phyloP scores from a whole-genome alignment of 2,329 filamentous ascomycete species.

The Botrytis porri region DNA sequence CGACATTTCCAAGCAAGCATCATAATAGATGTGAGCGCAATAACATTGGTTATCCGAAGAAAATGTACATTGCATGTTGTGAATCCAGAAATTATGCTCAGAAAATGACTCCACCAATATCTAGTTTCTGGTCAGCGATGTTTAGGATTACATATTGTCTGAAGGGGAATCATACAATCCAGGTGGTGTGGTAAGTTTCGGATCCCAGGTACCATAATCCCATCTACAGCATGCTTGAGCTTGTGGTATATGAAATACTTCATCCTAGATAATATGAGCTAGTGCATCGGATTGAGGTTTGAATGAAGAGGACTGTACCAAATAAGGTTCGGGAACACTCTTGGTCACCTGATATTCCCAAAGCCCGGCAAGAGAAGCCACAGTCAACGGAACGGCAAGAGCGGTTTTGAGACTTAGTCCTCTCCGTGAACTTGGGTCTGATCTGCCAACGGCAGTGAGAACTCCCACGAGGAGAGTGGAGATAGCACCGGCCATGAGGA shows the following conservation, averaged over 20 bases:
- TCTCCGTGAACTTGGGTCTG: background rate
- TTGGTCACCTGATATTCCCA: slow-evolving; percentile 35
- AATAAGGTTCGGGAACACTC: slow-evolving; percentile 33
- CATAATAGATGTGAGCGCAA: slow-evolving; percentile 44
- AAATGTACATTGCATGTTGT: slow-evolving; percentile 42
- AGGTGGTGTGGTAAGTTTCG: slow-evolving; percentile 95
- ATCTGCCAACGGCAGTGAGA: background rate
- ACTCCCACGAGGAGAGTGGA: slow-evolving; percentile 10
- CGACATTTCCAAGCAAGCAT: slow-evolving; percentile 32
- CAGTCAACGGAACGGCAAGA: background rate
- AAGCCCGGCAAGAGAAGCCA: slow-evolving; percentile 19
- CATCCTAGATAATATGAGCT: slow-evolving; percentile 56
- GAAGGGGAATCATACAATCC: slow-evolving; percentile 59
- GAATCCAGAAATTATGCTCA: slow-evolving; percentile 43
- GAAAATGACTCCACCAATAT: slow-evolving; percentile 43
- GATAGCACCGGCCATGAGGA: slow-evolving; percentile 39
- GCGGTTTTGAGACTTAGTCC: background rate
- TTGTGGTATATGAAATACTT: slow-evolving; percentile 87
- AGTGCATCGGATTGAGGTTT: background rate
- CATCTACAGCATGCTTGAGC: slow-evolving; percentile 81
- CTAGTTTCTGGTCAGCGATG: slow-evolving; percentile 28
- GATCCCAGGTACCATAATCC: slow-evolving; percentile 78
- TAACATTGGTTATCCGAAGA: slow-evolving; percentile 51
- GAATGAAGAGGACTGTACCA: slow-evolving; percentile 24
- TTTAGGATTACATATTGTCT: background rate